Percentiles rank a stretch among this genome's conserved stretches.
These are phyloP conservation scores for Aureobasidium sp. DNA, from an alignment of 2,329 filamentous ascomycete genomes.

Conservation along the genomic window DNA sequence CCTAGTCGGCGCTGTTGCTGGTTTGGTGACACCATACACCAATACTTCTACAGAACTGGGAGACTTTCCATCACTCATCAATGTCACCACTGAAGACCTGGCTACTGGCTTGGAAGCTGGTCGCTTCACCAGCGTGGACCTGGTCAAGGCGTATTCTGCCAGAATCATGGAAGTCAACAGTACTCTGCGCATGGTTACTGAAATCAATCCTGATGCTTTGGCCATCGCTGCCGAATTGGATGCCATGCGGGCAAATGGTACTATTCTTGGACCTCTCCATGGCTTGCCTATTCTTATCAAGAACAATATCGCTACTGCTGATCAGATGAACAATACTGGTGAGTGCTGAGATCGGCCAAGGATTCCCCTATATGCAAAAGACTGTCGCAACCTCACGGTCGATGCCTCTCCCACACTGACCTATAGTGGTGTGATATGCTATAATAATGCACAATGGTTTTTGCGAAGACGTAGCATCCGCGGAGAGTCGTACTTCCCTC, in stretches of 20 bases:
- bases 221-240: constrained; percentile 17
- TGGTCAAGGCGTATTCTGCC: constrained; percentile 47
- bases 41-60: background rate
- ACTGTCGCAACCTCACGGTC: too few species aligned
- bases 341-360: background rate
- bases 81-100: constrained; percentile 48
- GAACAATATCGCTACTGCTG: constrained; percentile 58
- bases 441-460: too few species aligned
- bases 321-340: constrained; percentile 56
- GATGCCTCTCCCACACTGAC: too few species aligned
- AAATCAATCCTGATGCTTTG: constrained; percentile 49
- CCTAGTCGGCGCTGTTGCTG: background rate
- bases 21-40: constrained; percentile 2
- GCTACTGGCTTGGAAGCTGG: constrained; percentile 41
- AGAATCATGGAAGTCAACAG: constrained; percentile 49
- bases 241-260: constrained; percentile 41
- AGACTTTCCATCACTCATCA: constrained; percentile 37
- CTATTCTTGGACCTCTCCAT: constrained; percentile 48
- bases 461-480: too few species aligned
- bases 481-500: too few species aligned
- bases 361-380: too few species aligned
- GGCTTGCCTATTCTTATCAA: constrained; percentile 62
- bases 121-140: constrained; percentile 51
- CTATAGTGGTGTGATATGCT: too few species aligned
- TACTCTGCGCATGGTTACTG: constrained; percentile 46